phyloP scores from a whole-genome alignment of 495 filamentous ascomycete genomes.

The Cercophora samala region DNA sequence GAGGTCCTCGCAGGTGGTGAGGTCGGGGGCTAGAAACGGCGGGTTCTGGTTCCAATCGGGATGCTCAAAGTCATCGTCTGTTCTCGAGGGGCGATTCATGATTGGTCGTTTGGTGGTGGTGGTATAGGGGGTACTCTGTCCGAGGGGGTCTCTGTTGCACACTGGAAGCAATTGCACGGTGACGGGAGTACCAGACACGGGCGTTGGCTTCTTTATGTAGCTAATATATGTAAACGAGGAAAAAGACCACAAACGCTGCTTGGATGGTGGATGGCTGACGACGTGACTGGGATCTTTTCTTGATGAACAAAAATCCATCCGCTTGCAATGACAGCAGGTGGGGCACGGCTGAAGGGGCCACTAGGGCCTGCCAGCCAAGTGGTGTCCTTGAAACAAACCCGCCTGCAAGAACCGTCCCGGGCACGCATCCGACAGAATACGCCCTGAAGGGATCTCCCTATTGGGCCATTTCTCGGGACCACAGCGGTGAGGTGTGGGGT shows the following conservation, averaged over 20 bases:
- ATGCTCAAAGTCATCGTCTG: slow-evolving; percentile 54
- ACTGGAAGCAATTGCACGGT: not conserved
- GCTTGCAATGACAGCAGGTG: not conserved
- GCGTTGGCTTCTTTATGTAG: not conserved
- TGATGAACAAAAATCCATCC: not conserved
- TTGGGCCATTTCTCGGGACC: not conserved
- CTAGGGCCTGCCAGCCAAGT: not conserved
- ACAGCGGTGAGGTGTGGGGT: not conserved
- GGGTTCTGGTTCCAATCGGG: slow-evolving; percentile 61
- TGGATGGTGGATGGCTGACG: not conserved
- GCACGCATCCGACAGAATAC: not conserved
- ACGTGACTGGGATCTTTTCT: not conserved
- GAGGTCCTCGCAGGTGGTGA: slow-evolving; percentile 61
- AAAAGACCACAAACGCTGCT: not conserved
- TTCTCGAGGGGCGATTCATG: slow-evolving; percentile 66
- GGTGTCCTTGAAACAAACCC: not conserved
- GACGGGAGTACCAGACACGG: not conserved
- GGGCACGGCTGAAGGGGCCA: not conserved
- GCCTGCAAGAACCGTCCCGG: not conserved
- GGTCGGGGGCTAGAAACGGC: slow-evolving; percentile 51
- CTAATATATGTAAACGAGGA: not conserved
- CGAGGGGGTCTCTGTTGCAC: not conserved
- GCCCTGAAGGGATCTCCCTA: not conserved
- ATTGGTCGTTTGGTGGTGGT: slow-evolving; percentile 4
- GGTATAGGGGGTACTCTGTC: not conserved